Base-by-base conservation (phyloP, 176 grass and related monocot species). In the Carex kokanica region DNA sequence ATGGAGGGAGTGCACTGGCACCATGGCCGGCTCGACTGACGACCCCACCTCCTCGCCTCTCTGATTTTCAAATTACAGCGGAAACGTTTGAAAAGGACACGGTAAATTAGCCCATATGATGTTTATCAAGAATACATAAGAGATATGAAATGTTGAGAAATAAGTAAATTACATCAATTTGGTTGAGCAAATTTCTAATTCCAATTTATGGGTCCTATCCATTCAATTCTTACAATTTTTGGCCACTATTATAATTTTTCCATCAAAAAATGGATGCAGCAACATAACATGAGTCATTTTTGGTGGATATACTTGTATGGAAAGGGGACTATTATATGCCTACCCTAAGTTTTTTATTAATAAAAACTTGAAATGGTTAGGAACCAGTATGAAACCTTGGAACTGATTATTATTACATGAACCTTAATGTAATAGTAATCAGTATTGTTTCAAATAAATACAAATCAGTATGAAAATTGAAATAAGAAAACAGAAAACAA, bases 1-100 rank as follows among this genome's bases (percentile, higher is more conserved):
- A 88, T 66, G 87, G 87, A 49, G 95, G 95, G 85, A 94, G 81
- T 90, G 95, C 90, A 83, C 81, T 98, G 84, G 90, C 90, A 72
- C 92, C 95, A 74, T 98, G 95, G 95, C 95, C 95, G 83, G 89
- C 95, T 87, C 95, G 95, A 81, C 86, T 94, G 80, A 94, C 86
- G 52, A 90, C 84, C 21, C 87, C 95, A 60, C 92, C 95, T 86
- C 92, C 90, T 65, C 90, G 95, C 62, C 95, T 98, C 86, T 89
- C 95, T 60, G 92, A 98, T 94, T 86, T 94, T 77, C 85, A 88
- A 64, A 84, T 93, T 88, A 91, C 90, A 32, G 88, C 84, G 25
- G 92, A 98, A 64, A 87, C 84, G 34, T 98, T 98, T 88, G 90
- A 93, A 69, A 93, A 98, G 60, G 95, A 98, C 65, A 94, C 86